phyloP scores from a whole-genome alignment of 2,329 filamentous ascomycete species.

The Fusarium torulosum region DNA sequence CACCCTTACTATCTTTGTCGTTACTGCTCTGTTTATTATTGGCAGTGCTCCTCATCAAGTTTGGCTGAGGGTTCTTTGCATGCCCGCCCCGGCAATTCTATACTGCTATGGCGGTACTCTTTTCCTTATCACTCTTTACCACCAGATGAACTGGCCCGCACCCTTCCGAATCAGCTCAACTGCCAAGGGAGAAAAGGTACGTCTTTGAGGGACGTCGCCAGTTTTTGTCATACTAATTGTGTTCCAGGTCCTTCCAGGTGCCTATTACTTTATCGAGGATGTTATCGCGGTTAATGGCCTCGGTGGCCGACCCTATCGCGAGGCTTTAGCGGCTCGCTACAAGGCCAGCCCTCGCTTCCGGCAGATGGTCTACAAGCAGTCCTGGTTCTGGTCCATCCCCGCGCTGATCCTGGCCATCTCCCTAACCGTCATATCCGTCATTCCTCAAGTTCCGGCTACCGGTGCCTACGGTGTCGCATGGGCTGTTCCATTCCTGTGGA shows the following conservation, averaged over 20 bases:
- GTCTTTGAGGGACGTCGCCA: neutral
- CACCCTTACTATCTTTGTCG: conserved; percentile 60
- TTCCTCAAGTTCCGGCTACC: conserved; percentile 52
- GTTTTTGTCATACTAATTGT: conserved; percentile 43
- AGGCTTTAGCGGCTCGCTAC: conserved; percentile 58
- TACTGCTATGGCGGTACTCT: conserved; percentile 61
- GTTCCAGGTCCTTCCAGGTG: conserved; percentile 66
- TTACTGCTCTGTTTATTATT: conserved; percentile 64
- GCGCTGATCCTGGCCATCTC: conserved; percentile 54
- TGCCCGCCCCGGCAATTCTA: conserved; percentile 65
- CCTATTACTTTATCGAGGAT: conserved; percentile 76
- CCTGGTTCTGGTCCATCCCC: conserved; percentile 58
- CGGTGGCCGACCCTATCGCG: conserved; percentile 60
- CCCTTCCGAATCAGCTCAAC: conserved; percentile 75
- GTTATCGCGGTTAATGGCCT: conserved; percentile 75
- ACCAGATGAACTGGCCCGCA: conserved; percentile 58
- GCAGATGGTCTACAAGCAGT: conserved; percentile 56
- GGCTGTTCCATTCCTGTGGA: conserved; percentile 57
- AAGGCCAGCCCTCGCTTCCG: conserved; percentile 57
- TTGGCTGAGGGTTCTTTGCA: conserved; percentile 63
- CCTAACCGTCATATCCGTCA: conserved; percentile 55
- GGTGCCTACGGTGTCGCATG: conserved; percentile 56
- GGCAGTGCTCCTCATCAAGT: conserved; percentile 64
- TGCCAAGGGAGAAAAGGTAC: conserved; percentile 63
- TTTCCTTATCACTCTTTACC: conserved; percentile 53